Base-by-base conservation (phyloP, 1,284 basidiomycete species). In the Cutaneotrichosporon sp. region DNA sequence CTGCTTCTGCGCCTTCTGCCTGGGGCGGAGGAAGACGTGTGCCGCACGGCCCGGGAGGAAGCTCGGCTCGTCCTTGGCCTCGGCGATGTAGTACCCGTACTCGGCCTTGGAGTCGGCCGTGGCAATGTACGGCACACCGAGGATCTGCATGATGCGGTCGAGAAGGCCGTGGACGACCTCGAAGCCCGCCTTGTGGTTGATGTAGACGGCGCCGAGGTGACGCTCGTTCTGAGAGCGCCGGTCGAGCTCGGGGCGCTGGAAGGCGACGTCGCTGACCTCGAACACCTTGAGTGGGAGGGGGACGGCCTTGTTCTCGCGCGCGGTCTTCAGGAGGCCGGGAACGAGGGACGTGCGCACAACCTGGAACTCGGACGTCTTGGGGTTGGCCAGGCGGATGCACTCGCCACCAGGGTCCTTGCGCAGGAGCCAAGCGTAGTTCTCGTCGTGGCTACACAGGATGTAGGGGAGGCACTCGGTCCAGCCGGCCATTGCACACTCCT, bases 381-480 rank as follows among this genome's bases (percentile, higher is more conserved):
- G 96, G 81, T 99, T 99, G 64, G 90, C 93, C 67, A 99, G 90
- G 64, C 90, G 90, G 70, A 99, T 88, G 10, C 90, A 96, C 40
- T 86, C 85, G 56, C 86, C 86, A 34, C 89, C 88, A 67, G 92
- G 89, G 79, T 98, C 96, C 57, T 83, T 78, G 65, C 89, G 89
- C 81, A 97, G 95, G 68, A 99, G 84, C 84, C 88, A 95, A 57
- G 87, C 88, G 76, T 97, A 99, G 83, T 98, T 98, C 81, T 99
- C 96, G 79, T 98, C 96, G 77, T 96, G 92, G 21, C 93, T 96
- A 82, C 97, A 99, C 90, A 99, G 84, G 76, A 95, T 99, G 62
- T 99, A 85, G 30, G 97, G 92, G 6, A 99, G 84, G 4, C 92
- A 94, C 81, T 99, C 96, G 53, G 92, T 85, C 93, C 96, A 99